A percentile compares a stretch with the other conserved stretches of the same genome.
These are phyloP conservation scores for Aspergillus spinulosporus DNA, from an alignment of 2,329 filamentous ascomycete species.

Conservation along the genomic window DNA sequence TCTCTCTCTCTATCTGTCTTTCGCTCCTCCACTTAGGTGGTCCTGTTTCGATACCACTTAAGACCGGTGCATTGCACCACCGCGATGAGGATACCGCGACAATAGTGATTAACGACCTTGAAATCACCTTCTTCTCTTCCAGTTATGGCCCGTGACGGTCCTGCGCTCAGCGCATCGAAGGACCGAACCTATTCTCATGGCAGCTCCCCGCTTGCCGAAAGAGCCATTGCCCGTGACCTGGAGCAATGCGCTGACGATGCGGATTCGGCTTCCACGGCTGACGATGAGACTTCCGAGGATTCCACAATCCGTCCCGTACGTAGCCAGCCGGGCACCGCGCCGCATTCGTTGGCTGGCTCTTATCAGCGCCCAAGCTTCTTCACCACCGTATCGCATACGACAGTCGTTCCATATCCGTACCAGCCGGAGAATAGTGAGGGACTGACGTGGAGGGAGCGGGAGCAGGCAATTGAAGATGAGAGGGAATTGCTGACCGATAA, in stretches of 20 bases:
- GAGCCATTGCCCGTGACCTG: conserved; percentile 65
- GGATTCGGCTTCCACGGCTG: conserved; percentile 35
- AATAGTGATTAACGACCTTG: neutral
- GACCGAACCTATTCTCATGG: conserved; percentile 51
- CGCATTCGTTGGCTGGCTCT: conserved; percentile 59
- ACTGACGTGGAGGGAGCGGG: conserved; percentile 54
- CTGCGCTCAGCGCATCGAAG: conserved; percentile 28
- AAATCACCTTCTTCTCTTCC: conserved; percentile 11
- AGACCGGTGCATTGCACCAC: neutral
- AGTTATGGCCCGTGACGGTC: conserved; percentile 33
- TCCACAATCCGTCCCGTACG: conserved; percentile 45
- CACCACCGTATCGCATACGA: conserved; percentile 68
- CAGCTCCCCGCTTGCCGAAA: conserved; percentile 66
- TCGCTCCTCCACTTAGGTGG: too few species aligned
- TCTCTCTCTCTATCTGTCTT: neutral
- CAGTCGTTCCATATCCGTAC: conserved; percentile 61
- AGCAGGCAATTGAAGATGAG: conserved; percentile 58
- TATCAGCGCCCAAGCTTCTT: conserved; percentile 79
- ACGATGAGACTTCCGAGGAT: conserved; percentile 41
- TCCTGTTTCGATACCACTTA: neutral
- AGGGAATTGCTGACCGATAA: conserved; percentile 61
- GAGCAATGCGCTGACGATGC: conserved; percentile 64
- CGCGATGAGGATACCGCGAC: conserved; percentile 1
- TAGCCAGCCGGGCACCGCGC: conserved; percentile 37
- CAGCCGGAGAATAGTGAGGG: conserved; percentile 42